Evolutionary conservation across 1,284 basidiomycete genomes (phyloP).

Genomic region (Pulveroboletus sp.): DNA sequence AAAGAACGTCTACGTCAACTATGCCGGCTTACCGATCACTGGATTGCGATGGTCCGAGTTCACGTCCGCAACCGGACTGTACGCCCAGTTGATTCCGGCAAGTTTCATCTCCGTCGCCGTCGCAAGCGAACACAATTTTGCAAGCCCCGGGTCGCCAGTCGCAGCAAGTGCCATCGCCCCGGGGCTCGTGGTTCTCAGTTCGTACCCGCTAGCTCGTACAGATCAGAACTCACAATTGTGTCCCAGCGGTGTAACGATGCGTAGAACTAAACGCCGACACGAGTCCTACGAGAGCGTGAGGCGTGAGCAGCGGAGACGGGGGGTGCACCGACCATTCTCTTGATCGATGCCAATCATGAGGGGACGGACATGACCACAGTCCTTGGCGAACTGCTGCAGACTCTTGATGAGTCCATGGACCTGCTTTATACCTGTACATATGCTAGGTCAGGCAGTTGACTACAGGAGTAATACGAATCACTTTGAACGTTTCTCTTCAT

Average conservation of each 20-base stretch:
- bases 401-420: slow-evolving; percentile 47
- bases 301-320: background rate
- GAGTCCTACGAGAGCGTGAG: slow-evolving; percentile 45
- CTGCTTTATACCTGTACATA: slow-evolving; percentile 49
- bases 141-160: slow-evolving; percentile 48
- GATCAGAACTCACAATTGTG: slow-evolving; percentile 54
- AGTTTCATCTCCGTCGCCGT: slow-evolving; percentile 57
- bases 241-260: slow-evolving; percentile 45
- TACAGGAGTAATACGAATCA: slow-evolving; percentile 19
- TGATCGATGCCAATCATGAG: slow-evolving; percentile 71
- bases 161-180: slow-evolving; percentile 73
- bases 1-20: background rate
- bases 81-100: slow-evolving; percentile 70
- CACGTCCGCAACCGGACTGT: slow-evolving; percentile 68
- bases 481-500: slow-evolving; percentile 68
- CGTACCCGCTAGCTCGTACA: background rate
- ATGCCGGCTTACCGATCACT: slow-evolving; percentile 56
- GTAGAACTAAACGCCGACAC: slow-evolving; percentile 63
- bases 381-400: slow-evolving; percentile 56
- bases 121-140: slow-evolving; percentile 49
- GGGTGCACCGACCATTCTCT: slow-evolving; percentile 54
- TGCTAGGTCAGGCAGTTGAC: background rate
- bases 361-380: slow-evolving; percentile 54
- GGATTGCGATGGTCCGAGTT: slow-evolving; percentile 68
- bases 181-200: slow-evolving; percentile 45